Conservation (phyloP, 805 yeast species). For the Hanseniaspora singularis region DNA sequence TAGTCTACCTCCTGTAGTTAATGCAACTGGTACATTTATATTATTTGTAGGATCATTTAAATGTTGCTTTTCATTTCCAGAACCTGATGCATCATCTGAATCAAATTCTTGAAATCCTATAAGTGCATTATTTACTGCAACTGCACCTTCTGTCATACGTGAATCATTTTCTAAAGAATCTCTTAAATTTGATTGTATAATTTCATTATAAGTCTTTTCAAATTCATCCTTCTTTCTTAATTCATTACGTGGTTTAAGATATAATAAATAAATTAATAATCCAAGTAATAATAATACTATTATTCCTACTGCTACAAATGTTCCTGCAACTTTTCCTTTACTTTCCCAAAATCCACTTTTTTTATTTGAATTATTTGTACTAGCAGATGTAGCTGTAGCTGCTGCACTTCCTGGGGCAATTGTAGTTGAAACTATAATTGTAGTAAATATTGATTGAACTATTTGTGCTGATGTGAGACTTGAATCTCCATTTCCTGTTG, state of each 20-base stretch:
- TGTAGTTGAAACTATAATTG: conserved; percentile 10
- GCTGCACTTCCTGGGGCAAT: neutral
- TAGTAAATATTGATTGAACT: conserved; percentile 4
- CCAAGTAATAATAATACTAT: conserved; percentile 38
- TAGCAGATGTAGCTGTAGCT: neutral
- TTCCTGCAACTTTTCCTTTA: conserved; percentile 75
- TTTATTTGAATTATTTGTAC: neutral
- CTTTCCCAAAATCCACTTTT: conserved; percentile 45
- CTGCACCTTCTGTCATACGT: neutral
- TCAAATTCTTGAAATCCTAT: conserved; percentile 17
- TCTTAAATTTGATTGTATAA: conserved; percentile 15
- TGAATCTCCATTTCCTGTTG: conserved; percentile 8
- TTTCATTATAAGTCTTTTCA: conserved; percentile 23
- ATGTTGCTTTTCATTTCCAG: too few relatives aligned
- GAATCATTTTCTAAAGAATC: conserved; percentile 7
- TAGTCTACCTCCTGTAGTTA: too few relatives aligned
- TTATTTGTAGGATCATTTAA: too few relatives aligned
- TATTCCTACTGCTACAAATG: conserved; percentile 68
- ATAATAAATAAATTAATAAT: conserved; percentile 33
- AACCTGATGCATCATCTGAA: conserved; percentile 17
- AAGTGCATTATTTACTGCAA: conserved; percentile 17
- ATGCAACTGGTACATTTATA: too few relatives aligned
- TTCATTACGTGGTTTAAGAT: conserved; percentile 22
- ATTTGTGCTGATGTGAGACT: neutral
- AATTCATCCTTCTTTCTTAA: conserved; percentile 20